Evolutionary conservation across 352 stramenopile species (phyloP).

Genomic region (Phytophthora kernoviae): DNA sequence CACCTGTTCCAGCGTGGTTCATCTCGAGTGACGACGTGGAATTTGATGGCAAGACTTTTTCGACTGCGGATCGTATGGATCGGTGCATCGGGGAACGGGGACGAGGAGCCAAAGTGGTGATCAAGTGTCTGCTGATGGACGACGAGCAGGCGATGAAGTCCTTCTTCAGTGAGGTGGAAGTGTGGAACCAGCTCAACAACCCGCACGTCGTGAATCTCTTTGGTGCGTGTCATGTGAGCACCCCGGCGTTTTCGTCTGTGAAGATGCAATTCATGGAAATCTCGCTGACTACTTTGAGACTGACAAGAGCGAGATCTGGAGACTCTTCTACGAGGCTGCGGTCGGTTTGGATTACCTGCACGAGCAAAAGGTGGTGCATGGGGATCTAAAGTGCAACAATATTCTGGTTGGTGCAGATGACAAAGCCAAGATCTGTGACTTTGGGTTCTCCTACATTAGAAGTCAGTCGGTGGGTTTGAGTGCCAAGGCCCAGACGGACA

Average conservation of each 20-base stretch:
- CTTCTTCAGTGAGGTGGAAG: constrained; percentile 38
- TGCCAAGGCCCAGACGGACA: constrained; percentile 39
- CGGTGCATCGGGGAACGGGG: constrained; percentile 33
- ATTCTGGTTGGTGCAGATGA: constrained; percentile 69
- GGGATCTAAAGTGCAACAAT: constrained; percentile 90
- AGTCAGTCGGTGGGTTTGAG: constrained; percentile 34
- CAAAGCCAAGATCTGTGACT: constrained; percentile 51
- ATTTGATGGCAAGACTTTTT: constrained; percentile 24
- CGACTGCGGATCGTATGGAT: constrained; percentile 30
- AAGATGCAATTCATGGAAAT: constrained; percentile 45
- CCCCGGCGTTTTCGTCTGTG: constrained; percentile 42
- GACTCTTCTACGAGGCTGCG: constrained; percentile 45
- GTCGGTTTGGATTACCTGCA: constrained; percentile 72
- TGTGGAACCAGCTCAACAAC: constrained; percentile 42
- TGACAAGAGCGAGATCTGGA: constrained; percentile 24
- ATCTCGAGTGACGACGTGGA: constrained; percentile 31
- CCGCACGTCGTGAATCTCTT: constrained; percentile 46
- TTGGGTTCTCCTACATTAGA: constrained; percentile 45
- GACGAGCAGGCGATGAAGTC: constrained; percentile 17
- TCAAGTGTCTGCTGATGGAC: constrained; percentile 40
- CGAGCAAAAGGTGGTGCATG: constrained; percentile 67
- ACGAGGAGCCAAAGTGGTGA: constrained; percentile 33
- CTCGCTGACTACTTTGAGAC: constrained; percentile 42
- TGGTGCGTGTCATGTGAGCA: constrained; percentile 45
- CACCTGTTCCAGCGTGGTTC: constrained; percentile 19